A percentile compares a stretch with the other conserved stretches of the same genome.
These are phyloP conservation scores for Talaromyces amestolkiae DNA, from an alignment of 2,329 filamentous ascomycete species.

Conservation along the genomic window DNA sequence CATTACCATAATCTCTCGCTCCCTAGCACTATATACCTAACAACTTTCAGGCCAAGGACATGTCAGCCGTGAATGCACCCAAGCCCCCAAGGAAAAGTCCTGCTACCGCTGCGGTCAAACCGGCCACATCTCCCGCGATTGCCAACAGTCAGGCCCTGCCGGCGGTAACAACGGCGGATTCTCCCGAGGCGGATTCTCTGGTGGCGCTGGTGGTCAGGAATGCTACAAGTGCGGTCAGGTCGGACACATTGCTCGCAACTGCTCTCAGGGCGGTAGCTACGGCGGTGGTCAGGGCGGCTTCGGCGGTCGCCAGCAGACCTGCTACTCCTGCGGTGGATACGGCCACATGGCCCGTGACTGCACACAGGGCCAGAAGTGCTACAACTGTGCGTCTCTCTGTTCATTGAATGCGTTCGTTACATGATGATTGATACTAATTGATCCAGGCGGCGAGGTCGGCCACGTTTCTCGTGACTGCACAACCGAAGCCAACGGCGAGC, in stretches of 20 bases:
- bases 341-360: slow-evolving; percentile 98
- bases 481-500: slow-evolving; percentile 84
- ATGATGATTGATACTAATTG: slow-evolving; percentile 4
- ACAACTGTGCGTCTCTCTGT: slow-evolving; percentile 70
- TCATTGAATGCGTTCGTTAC: background rate
- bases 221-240: slow-evolving; percentile 99
- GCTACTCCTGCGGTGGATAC: slow-evolving; percentile 96
- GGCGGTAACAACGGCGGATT: slow-evolving; percentile 46
- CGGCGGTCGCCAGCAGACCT: slow-evolving; percentile 70
- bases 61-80: slow-evolving; percentile 87
- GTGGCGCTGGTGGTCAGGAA: slow-evolving; percentile 54
- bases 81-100: slow-evolving; percentile 79
- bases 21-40: slow-evolving; percentile 25
- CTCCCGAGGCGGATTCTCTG: slow-evolving; percentile 13
- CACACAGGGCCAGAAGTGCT: slow-evolving; percentile 99
- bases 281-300: slow-evolving; percentile 51
- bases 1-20: background rate
- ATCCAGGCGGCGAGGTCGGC: slow-evolving; percentile 72
- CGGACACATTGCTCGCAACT: slow-evolving; percentile 84
- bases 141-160: slow-evolving; percentile 47
- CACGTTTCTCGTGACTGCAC: slow-evolving; percentile 96
- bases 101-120: slow-evolving; percentile 67
- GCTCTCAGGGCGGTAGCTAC: slow-evolving; percentile 52
- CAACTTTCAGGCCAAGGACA: slow-evolving; percentile 60
- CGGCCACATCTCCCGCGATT: slow-evolving; percentile 88